These are phyloP conservation scores for Acer yangbiense DNA, from an alignment of 345 rosid genomes.

Conservation along the genomic window DNA sequence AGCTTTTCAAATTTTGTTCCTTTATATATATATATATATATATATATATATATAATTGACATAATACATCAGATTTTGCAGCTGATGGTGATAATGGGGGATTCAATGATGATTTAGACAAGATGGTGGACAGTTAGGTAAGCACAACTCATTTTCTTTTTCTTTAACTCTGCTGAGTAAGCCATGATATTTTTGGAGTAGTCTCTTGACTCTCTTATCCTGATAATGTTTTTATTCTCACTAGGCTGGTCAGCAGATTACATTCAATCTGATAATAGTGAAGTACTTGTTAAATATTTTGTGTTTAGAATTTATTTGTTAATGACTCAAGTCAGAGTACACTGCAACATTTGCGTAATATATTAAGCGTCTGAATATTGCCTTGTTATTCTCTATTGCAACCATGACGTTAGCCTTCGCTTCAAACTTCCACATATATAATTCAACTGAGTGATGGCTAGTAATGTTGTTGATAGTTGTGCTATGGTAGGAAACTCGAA, in stretches of 20 bases:
- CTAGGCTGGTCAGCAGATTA: background rate
- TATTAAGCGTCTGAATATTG: no score
- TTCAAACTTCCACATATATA: no score
- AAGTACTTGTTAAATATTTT: conserved; percentile 3
- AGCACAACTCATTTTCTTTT: conserved; percentile 19
- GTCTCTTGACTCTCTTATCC: background rate
- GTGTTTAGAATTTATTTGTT: background rate
- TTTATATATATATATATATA: no score
- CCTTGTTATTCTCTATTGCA: no score
- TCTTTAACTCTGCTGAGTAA: background rate
- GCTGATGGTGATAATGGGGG: conserved; percentile 48
- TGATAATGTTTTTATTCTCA: background rate
- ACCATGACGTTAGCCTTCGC: no score
- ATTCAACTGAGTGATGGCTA: background rate
- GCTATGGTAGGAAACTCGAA: background rate
- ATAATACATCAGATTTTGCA: conserved; percentile 24
- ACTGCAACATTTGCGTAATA: background rate
- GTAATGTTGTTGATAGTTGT: background rate
- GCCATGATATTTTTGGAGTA: conserved; percentile 1
- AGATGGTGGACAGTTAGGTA: conserved; percentile 51
- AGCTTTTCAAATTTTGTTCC: background rate
- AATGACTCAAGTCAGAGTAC: background rate
- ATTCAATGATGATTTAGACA: conserved; percentile 56
- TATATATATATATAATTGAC: background rate
- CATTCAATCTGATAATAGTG: background rate